These are phyloP conservation scores for Citrus hindsii DNA, from an alignment of 345 rosid genomes.

Conservation along the genomic window DNA sequence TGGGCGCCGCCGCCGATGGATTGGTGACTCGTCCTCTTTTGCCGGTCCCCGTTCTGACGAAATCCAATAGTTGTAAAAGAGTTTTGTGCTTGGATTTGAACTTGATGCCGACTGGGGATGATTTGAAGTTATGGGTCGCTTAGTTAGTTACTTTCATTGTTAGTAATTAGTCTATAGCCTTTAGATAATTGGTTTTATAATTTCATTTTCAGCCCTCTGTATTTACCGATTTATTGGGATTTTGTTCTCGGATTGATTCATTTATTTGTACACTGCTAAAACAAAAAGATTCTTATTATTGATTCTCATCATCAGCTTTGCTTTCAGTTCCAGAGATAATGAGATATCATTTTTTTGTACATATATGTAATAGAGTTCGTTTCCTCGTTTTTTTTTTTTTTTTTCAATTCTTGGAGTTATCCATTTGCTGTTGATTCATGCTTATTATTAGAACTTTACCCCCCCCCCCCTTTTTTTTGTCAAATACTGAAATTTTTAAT, in stretches of 20 bases:
- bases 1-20: slow-evolving; percentile 5
- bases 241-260: slow-evolving; percentile 2
- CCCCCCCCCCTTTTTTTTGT: too few species aligned
- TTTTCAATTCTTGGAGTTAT: too few species aligned
- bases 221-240: neutral
- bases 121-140: slow-evolving; percentile 52
- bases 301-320: too few species aligned
- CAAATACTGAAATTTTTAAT: too few species aligned
- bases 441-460: too few species aligned
- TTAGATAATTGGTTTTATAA: neutral
- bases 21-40: slow-evolving; percentile 26
- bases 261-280: neutral
- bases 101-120: slow-evolving; percentile 55
- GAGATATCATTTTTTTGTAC: too few species aligned
- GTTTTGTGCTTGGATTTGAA: slow-evolving; percentile 62
- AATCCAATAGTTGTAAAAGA: slow-evolving; percentile 50
- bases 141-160: neutral
- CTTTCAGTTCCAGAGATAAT: too few species aligned
- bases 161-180: neutral
- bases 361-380: too few species aligned
- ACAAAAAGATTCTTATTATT: neutral
- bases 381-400: too few species aligned
- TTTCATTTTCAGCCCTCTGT: neutral
- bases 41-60: slow-evolving; percentile 53
- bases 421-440: too few species aligned